Percentiles rank a stretch among this genome's conserved stretches.
Conservation (phyloP, 139 green algal genomes). For the Chlamydomonas sphaeroides region DNA sequence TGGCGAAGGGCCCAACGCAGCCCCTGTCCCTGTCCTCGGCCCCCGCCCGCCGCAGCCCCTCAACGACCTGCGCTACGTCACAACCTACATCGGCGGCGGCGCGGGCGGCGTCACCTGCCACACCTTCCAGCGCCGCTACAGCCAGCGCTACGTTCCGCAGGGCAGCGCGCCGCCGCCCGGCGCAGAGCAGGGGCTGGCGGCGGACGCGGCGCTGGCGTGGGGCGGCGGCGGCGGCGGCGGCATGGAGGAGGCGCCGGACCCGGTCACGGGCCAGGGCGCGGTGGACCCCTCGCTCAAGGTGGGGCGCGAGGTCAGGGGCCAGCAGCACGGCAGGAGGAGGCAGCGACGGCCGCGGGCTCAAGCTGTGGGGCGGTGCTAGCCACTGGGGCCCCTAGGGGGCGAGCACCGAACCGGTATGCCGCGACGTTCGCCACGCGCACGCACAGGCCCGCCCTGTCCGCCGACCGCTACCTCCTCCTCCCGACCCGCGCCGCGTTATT, state of each 20-base stretch:
- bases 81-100: slow-evolving; percentile 65
- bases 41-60: slow-evolving; percentile 45
- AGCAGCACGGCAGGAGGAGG: too few relatives aligned
- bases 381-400: too few relatives aligned
- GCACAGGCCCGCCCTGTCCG: too few relatives aligned
- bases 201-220: background rate
- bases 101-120: slow-evolving; percentile 54
- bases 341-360: too few relatives aligned
- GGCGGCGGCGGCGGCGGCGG: background rate
- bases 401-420: too few relatives aligned
- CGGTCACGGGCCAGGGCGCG: slow-evolving; percentile 11
- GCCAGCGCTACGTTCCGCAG: slow-evolving; percentile 53
- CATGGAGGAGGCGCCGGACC: slow-evolving; percentile 1
- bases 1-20: too few relatives aligned
- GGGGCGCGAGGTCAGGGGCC: too few relatives aligned
- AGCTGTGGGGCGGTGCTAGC: too few relatives aligned
- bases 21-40: too few relatives aligned
- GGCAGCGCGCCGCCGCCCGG: background rate
- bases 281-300: slow-evolving; percentile 62
- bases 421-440: too few relatives aligned
- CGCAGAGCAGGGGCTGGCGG: background rate
- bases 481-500: too few relatives aligned
- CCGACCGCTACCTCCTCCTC: too few relatives aligned
- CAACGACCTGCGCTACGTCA: slow-evolving; percentile 67
- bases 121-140: slow-evolving; percentile 74